Percentiles rank a stretch among this genome's conserved stretches.
phyloP scores from a whole-genome alignment of 2,329 filamentous ascomycete species.

The Tolypocladium pustulatum region DNA sequence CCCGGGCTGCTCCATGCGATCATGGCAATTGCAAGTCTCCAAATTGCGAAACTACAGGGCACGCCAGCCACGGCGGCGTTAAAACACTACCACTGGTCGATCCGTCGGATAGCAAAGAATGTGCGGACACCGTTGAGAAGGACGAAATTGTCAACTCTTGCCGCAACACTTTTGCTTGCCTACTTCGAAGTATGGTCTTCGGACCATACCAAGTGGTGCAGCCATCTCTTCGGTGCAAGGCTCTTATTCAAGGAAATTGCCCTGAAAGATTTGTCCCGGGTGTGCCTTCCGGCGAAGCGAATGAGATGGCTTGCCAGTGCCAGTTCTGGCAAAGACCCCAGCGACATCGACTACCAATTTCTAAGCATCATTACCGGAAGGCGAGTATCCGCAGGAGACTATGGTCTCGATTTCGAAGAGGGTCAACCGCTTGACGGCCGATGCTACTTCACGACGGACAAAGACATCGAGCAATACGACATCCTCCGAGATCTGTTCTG shows the following conservation, averaged over 20 bases:
- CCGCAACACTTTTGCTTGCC: slow-evolving; percentile 72
- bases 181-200: slow-evolving; percentile 94
- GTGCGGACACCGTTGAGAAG: slow-evolving; percentile 60
- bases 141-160: slow-evolving; percentile 71
- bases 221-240: slow-evolving; percentile 75
- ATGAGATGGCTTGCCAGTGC: slow-evolving; percentile 13
- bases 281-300: slow-evolving; percentile 55
- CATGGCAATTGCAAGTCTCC: slow-evolving; percentile 74
- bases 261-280: slow-evolving; percentile 60
- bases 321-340: slow-evolving; percentile 16
- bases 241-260: slow-evolving; percentile 77
- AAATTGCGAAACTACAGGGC: slow-evolving; percentile 73
- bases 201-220: slow-evolving; percentile 93
- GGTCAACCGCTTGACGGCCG: slow-evolving; percentile 15
- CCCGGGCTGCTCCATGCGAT: slow-evolving; percentile 87
- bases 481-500: slow-evolving; percentile 80
- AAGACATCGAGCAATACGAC: slow-evolving; percentile 71
- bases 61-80: slow-evolving; percentile 69
- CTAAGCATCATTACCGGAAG: slow-evolving; percentile 30
- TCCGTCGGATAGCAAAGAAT: slow-evolving; percentile 67
- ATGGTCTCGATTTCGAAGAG: slow-evolving; percentile 22
- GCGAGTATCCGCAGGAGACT: slow-evolving; percentile 24
- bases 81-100: slow-evolving; percentile 82
- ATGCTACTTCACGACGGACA: slow-evolving; percentile 26
- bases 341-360: slow-evolving; percentile 30